Percentiles rank a stretch among this genome's conserved stretches.
phyloP scores from a whole-genome alignment of 192 early-diverging fungal genomes.

The Dissophora globulifera region DNA sequence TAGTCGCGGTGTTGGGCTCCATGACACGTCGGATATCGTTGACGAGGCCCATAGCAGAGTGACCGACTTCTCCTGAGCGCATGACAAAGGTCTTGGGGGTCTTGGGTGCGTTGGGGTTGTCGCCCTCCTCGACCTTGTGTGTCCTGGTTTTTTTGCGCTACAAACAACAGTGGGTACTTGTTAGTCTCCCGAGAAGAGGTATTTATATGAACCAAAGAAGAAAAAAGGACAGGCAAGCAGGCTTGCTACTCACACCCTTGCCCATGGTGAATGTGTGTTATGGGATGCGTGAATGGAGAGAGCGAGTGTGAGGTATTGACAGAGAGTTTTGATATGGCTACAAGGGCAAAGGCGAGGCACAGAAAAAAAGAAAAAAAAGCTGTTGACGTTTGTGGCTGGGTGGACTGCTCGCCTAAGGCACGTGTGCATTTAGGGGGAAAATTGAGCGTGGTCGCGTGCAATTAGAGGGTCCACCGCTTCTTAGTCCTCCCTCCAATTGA shows the following conservation, averaged over 20 bases:
- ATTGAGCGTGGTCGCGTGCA: too few relatives aligned
- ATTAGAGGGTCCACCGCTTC: too few relatives aligned
- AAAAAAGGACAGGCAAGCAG: too few relatives aligned
- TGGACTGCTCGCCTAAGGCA: too few relatives aligned
- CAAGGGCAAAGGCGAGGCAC: neutral
- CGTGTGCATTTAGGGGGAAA: too few relatives aligned
- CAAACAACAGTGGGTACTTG: too few relatives aligned
- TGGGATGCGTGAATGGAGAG: neutral
- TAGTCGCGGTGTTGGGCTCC: slow-evolving; percentile 95
- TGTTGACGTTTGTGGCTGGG: slow-evolving; percentile 2
- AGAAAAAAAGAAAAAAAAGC: slow-evolving; percentile 12
- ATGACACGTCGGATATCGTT: slow-evolving; percentile 86
- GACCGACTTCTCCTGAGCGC: slow-evolving; percentile 85
- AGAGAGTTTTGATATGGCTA: neutral
- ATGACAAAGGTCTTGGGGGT: slow-evolving; percentile 92
- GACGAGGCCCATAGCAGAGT: slow-evolving; percentile 81
- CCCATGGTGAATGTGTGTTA: slow-evolving; percentile 34
- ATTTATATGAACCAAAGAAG: too few relatives aligned
- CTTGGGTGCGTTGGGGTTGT: slow-evolving; percentile 62
- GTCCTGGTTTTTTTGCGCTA: slow-evolving; percentile 51
- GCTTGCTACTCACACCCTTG: slow-evolving; percentile 39
- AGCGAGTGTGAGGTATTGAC: neutral
- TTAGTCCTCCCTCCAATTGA: too few relatives aligned
- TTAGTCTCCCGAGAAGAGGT: too few relatives aligned
- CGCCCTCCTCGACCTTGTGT: slow-evolving; percentile 49